These are phyloP conservation scores for Pyricularia sp. DNA, from an alignment of 2,329 filamentous ascomycete species.

Conservation along the genomic window DNA sequence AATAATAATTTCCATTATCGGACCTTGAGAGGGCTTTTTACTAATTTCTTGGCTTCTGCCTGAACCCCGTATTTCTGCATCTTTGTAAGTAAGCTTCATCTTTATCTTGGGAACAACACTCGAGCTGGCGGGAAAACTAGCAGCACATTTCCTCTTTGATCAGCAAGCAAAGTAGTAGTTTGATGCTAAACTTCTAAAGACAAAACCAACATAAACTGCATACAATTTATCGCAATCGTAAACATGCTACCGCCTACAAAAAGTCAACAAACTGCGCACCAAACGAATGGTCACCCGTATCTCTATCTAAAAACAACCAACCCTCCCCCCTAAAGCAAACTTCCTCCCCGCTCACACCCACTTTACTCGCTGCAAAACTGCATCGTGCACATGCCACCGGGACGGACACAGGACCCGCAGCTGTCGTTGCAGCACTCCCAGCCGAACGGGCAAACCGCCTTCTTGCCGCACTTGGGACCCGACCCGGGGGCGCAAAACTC, in stretches of 20 bases:
- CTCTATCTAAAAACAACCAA: neutral
- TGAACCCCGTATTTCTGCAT: neutral
- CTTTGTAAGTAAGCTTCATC: neutral
- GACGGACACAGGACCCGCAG: neutral
- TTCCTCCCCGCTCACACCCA: neutral
- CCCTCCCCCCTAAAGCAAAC: neutral
- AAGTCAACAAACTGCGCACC: no score
- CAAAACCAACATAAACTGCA: no score
- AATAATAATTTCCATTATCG: neutral
- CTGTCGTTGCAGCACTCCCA: neutral
- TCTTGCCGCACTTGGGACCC: neutral
- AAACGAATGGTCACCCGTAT: no score
- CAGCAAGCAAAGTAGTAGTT: no score
- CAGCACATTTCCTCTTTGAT: no score
- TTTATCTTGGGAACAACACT: no score
- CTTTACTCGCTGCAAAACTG: slow-evolving; percentile 7
- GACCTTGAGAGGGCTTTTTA: neutral
- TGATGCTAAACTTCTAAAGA: no score
- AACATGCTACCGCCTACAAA: no score
- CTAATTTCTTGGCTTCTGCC: neutral
- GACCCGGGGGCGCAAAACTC: slow-evolving; percentile 6
- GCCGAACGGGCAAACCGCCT: neutral
- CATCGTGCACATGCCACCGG: neutral
- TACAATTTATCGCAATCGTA: no score
- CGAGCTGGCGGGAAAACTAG: no score